Conservation (phyloP, 805 yeast species). For the Tetrapisispora arboricola region DNA sequence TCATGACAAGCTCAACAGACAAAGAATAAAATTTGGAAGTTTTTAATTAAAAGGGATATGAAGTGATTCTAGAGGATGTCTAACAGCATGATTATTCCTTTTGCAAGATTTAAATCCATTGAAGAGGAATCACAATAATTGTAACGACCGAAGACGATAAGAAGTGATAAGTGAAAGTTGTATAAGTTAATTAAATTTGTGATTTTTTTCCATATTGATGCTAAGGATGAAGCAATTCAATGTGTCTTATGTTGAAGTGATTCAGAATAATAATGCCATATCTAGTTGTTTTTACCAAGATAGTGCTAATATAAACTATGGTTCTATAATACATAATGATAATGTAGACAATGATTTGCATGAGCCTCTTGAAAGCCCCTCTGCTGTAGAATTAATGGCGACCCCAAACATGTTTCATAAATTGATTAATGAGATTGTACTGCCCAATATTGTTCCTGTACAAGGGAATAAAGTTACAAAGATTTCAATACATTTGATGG, state of each 20-base stretch:
- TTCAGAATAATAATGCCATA: constrained; percentile 12
- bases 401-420: constrained; percentile 18
- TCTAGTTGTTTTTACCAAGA: constrained; percentile 19
- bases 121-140: no score
- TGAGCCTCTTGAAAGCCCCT: constrained; percentile 1
- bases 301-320: constrained; percentile 12
- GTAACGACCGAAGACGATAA: no score
- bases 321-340: constrained; percentile 12
- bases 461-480: constrained; percentile 28
- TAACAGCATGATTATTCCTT: no score
- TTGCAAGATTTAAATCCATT: no score
- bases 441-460: constrained; percentile 23
- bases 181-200: no score
- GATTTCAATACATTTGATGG: constrained; percentile 26
- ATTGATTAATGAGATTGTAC: constrained; percentile 22
- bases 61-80: no score
- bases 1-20: no score
- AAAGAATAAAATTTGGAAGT: no score
- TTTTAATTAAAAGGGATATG: no score
- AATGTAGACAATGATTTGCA: constrained; percentile 2
- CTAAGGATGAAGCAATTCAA: constrained; percentile 12
- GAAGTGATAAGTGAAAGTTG: no score
- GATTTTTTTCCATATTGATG: no score
- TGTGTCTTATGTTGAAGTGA: constrained; percentile 23
- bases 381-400: constrained; percentile 7